Evolutionary conservation across 805 yeast species (phyloP).

Genomic region (Jamesozyma jinghongensis): DNA sequence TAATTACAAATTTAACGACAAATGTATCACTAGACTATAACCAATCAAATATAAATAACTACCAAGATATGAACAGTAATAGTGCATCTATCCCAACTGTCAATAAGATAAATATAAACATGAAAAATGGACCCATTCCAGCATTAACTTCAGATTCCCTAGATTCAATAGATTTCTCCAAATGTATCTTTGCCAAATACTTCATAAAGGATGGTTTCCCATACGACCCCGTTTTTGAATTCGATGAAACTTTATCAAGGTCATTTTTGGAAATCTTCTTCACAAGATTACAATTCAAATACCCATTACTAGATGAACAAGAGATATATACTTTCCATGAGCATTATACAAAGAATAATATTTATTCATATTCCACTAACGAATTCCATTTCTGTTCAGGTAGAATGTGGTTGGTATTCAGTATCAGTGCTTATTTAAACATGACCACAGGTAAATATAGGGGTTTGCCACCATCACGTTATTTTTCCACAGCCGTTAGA

Average conservation of each 20-base stretch:
- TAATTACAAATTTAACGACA: too few species aligned
- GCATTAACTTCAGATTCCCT: conserved; percentile 21
- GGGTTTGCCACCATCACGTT: conserved; percentile 46
- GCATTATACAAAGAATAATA: conserved; percentile 37
- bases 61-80: not conserved
- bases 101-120: not conserved
- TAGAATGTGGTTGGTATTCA: conserved; percentile 46
- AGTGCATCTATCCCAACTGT: too few species aligned
- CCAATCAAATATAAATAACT: not conserved
- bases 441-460: conserved; percentile 47
- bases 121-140: conserved; percentile 4
- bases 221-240: conserved; percentile 43
- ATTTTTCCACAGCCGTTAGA: conserved; percentile 52
- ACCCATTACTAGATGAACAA: conserved; percentile 46
- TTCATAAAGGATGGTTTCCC: conserved; percentile 37
- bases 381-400: conserved; percentile 45
- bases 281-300: conserved; percentile 46
- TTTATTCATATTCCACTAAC: conserved; percentile 28
- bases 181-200: conserved; percentile 38
- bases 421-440: conserved; percentile 43
- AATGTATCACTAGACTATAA: not conserved
- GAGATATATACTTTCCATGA: conserved; percentile 44
- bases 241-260: conserved; percentile 41
- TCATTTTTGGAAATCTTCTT: conserved; percentile 46
- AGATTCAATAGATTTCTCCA: conserved; percentile 34